Evolutionary conservation across 768 basidiomycete genomes (phyloP).

Genomic region (Lanmaoa rubissima): DNA sequence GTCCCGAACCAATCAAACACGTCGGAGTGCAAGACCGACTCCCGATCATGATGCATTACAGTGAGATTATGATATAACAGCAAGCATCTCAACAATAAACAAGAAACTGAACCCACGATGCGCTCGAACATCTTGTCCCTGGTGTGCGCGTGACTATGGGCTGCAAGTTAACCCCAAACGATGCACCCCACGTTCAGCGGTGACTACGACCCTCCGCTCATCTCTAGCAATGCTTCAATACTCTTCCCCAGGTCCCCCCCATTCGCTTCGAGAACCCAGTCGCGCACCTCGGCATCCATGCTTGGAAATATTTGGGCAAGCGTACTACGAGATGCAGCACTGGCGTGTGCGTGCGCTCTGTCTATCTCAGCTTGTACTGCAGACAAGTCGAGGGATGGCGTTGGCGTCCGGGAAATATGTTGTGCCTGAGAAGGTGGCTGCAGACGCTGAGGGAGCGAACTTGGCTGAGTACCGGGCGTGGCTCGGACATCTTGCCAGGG

Average conservation of each 20-base stretch:
- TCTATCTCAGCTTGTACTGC: constrained; percentile 79
- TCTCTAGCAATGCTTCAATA: constrained; percentile 83
- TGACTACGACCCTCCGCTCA: constrained; percentile 39
- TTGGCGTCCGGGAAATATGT: constrained; percentile 66
- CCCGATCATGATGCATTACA: background rate
- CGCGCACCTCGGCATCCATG: constrained; percentile 79
- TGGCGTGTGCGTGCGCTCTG: constrained; percentile 69
- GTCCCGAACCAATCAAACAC: background rate
- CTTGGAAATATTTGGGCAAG: constrained; percentile 86
- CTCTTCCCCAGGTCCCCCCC: constrained; percentile 86
- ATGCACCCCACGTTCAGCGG: background rate
- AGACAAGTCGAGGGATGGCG: constrained; percentile 64
- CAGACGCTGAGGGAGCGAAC: constrained; percentile 29
- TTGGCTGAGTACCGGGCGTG: constrained; percentile 9
- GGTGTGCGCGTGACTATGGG: background rate
- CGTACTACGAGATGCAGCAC: constrained; percentile 69
- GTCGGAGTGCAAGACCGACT: background rate
- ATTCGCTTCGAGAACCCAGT: constrained; percentile 88
- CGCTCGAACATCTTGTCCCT: background rate
- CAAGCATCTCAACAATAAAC: background rate
- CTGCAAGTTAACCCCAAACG: background rate
- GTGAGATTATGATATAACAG: background rate
- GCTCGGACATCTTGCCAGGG: constrained; percentile 41
- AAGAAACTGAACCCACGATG: background rate
- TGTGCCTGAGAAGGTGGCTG: constrained; percentile 46